Conservation (phyloP, 441 rosid genomes). For the Erodium trifolium region DNA sequence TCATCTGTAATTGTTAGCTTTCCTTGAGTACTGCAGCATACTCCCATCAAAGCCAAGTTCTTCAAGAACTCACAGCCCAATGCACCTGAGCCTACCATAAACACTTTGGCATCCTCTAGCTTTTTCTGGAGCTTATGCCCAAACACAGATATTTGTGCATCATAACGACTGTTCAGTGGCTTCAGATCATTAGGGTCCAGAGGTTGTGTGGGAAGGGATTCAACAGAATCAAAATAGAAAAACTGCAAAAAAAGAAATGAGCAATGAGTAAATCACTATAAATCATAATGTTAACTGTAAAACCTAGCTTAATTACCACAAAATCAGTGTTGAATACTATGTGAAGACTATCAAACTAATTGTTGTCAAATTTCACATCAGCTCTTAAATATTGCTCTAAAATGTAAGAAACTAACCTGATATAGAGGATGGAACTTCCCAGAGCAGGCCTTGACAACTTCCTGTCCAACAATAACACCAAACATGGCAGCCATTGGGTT, state of each 20-base stretch:
- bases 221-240: slow-evolving; percentile 84
- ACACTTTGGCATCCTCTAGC: slow-evolving; percentile 64
- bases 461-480: slow-evolving; percentile 93
- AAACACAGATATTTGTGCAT: slow-evolving; percentile 86
- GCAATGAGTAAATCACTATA: slow-evolving; percentile 5
- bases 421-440: slow-evolving; percentile 85
- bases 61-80: slow-evolving; percentile 88
- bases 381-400: neutral
- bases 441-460: slow-evolving; percentile 94
- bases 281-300: neutral
- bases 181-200: slow-evolving; percentile 51
- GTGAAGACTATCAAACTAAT: neutral
- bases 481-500: slow-evolving; percentile 98
- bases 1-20: slow-evolving; percentile 80
- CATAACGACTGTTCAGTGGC: slow-evolving; percentile 66
- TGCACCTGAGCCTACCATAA: slow-evolving; percentile 86
- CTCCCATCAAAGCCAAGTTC: slow-evolving; percentile 85
- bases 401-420: slow-evolving; percentile 41
- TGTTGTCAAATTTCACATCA: neutral
- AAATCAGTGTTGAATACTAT: neutral
- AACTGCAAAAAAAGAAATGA: slow-evolving; percentile 37
- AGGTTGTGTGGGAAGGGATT: slow-evolving; percentile 65
- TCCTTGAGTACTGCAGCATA: slow-evolving; percentile 64
- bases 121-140: slow-evolving; percentile 81
- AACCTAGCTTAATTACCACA: neutral